These are phyloP conservation scores for Alternaria brassicicola DNA, from an alignment of 2,329 filamentous ascomycete species.

Conservation along the genomic window DNA sequence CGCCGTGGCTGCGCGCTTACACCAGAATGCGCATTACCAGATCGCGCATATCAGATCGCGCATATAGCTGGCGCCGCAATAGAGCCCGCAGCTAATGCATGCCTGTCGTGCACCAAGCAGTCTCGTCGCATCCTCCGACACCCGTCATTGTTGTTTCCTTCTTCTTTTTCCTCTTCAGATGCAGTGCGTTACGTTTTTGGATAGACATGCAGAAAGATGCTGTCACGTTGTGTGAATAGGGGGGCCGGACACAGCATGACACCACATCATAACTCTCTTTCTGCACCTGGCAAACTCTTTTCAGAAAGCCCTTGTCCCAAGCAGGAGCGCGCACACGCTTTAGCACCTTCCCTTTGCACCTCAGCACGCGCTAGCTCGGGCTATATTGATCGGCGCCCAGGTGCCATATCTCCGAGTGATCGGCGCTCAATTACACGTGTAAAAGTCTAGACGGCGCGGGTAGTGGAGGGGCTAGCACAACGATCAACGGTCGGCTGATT, in stretches of 20 bases:
- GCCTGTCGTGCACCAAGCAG: neutral
- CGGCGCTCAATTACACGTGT: slow-evolving; percentile 2
- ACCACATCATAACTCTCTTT: neutral
- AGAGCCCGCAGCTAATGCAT: neutral
- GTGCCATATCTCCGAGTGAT: slow-evolving; percentile 4
- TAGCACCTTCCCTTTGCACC: neutral
- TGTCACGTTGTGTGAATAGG: neutral
- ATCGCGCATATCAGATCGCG: neutral
- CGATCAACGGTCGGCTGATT: neutral
- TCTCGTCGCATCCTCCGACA: neutral
- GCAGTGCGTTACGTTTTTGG: neutral
- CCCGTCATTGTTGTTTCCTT: neutral
- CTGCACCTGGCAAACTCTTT: neutral
- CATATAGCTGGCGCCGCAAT: neutral
- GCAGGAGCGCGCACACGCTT: neutral
- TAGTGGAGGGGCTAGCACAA: too few species aligned
- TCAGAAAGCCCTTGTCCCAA: neutral
- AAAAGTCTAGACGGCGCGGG: neutral
- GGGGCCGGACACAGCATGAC: neutral
- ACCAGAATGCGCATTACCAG: neutral
- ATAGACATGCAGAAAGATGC: neutral
- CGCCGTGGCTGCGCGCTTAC: neutral
- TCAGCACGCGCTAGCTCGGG: neutral
- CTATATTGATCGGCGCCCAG: slow-evolving; percentile 1
- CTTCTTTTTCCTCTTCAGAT: too few species aligned